Evolutionary conservation across 768 basidiomycete genomes (phyloP), one percentile per base, ranked within the genome.

Genomic region (Brasilioporus rufonigricans): DNA sequence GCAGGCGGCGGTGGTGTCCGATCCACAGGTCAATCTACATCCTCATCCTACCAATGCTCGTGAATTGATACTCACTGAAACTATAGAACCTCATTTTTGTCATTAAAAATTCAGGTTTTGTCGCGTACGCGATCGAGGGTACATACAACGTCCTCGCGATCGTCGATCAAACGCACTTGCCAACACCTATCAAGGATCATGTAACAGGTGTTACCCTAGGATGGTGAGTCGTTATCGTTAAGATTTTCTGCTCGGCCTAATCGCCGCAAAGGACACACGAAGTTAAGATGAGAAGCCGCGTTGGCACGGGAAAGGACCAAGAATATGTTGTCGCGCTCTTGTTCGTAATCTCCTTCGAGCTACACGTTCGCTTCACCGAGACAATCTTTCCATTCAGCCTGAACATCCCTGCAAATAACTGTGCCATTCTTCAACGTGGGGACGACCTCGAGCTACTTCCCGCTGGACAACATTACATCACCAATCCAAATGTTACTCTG

Each of bases 321-420:
- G 84, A 87, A 66, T 92, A 88, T 60, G 81, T 91, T 50, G 89
- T 89, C 6, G 90, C 90, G 0, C 79, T 84, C 44, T 92, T 92
- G 87, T 89, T 66, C n/a, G 54, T 52, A 24, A 39, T 10, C 39
- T 58, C n/a, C 55, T 45, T 60, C 16, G 26, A 48, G 41, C 24
- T 39, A 19, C 44, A 2, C 24, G 38, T 44, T 33, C 29, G 18
- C 6, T 32, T 38, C n/a, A 43, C 38, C 59, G 24, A 63, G 36
- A 41, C 18, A 5, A 14, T 31, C 2, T 27, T 52, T n/a, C n/a
- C 44, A 40, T 33, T 16, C 54, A 90, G 87, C 74, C 71, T 91
- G 66, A 85, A 91, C 60, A 89, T 91, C 45, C 91, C 91, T 8
- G 91, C 91, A 26, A 91, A 83, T 63, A 93, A 93, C 66, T 92